A percentile compares a stretch with the other conserved stretches of the same genome.
Conservation (phyloP, 495 filamentous ascomycete genomes). For the Hyaloscypha finlandica region DNA sequence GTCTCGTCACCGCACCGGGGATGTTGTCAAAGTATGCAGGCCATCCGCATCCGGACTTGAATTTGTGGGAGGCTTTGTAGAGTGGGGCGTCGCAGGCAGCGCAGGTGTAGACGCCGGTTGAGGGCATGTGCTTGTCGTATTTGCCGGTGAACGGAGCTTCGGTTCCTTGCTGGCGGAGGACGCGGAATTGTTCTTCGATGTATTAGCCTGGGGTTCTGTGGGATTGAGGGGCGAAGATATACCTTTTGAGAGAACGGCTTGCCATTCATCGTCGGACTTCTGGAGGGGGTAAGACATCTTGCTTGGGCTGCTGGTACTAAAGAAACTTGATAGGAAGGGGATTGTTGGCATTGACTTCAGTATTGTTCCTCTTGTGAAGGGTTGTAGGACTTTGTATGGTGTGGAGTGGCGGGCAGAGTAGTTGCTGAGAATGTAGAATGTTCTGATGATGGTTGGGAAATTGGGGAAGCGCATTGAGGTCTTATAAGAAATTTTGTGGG, state of each 20-base stretch:
- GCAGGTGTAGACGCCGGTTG: slow-evolving; percentile 77
- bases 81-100: slow-evolving; percentile 84
- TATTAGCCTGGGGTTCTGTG: slow-evolving; percentile 19
- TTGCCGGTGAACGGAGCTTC: slow-evolving; percentile 76
- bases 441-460: slow-evolving; percentile 31
- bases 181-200: slow-evolving; percentile 84
- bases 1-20: slow-evolving; percentile 81
- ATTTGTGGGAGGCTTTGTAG: slow-evolving; percentile 89
- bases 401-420: slow-evolving; percentile 21
- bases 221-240: slow-evolving; percentile 20
- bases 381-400: slow-evolving; percentile 26
- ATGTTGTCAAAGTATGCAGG: slow-evolving; percentile 95
- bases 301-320: slow-evolving; percentile 54
- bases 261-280: slow-evolving; percentile 84
- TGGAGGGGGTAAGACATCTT: slow-evolving; percentile 81
- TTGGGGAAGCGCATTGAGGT: slow-evolving; percentile 30
- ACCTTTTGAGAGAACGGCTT: slow-evolving; percentile 78
- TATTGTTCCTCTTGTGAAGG: slow-evolving; percentile 25
- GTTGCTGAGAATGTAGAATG: slow-evolving; percentile 33
- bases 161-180: slow-evolving; percentile 89
- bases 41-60: slow-evolving; percentile 96
- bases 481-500: slow-evolving; percentile 22
- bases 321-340: slow-evolving; percentile 79
- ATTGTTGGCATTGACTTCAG: slow-evolving; percentile 48
- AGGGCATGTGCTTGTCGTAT: slow-evolving; percentile 84